Percentiles rank a stretch among this genome's conserved stretches.
Conservation (phyloP, 441 rosid species). For the Mallotus repandus region DNA sequence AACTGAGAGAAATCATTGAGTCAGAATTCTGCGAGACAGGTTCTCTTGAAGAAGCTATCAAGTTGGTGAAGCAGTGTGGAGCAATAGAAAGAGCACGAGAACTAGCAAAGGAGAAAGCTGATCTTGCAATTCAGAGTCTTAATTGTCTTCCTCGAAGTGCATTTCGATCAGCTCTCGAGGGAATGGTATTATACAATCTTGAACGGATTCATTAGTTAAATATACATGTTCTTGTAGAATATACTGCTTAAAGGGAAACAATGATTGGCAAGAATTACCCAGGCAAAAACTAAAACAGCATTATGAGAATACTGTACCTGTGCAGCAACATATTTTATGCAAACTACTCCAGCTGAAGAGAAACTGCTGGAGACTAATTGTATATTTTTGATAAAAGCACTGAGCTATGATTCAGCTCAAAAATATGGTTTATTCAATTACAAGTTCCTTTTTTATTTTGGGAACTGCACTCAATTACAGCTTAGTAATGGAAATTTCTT, state of each 20-base stretch:
- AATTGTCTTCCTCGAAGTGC: slow-evolving; percentile 59
- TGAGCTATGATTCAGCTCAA: slow-evolving; percentile 35
- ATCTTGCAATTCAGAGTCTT: slow-evolving; percentile 61
- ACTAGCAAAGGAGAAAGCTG: slow-evolving; percentile 79
- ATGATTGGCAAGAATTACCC: background rate
- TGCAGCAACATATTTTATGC: background rate
- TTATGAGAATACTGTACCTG: background rate
- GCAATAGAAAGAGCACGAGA: slow-evolving; percentile 73
- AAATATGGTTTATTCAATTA: background rate
- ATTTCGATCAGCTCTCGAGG: slow-evolving; percentile 62
- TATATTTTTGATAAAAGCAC: slow-evolving; percentile 24
- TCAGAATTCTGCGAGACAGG: slow-evolving; percentile 80
- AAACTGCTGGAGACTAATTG: slow-evolving; percentile 23
- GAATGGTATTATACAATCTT: slow-evolving; percentile 82
- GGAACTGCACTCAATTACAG: too few species aligned
- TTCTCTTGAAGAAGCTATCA: slow-evolving; percentile 71
- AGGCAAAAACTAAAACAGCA: background rate
- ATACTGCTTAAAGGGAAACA: background rate
- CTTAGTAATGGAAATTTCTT: too few species aligned
- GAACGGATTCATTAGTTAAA: slow-evolving; percentile 64
- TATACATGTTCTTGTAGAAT: background rate
- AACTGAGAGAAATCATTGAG: slow-evolving; percentile 82
- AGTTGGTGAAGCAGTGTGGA: slow-evolving; percentile 56
- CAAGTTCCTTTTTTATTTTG: background rate
- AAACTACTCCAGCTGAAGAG: background rate